A percentile compares a stretch with the other conserved stretches of the same genome.
Evolutionary conservation across 1,284 basidiomycete genomes (phyloP).

Genomic region (Microbotryum saponariae): DNA sequence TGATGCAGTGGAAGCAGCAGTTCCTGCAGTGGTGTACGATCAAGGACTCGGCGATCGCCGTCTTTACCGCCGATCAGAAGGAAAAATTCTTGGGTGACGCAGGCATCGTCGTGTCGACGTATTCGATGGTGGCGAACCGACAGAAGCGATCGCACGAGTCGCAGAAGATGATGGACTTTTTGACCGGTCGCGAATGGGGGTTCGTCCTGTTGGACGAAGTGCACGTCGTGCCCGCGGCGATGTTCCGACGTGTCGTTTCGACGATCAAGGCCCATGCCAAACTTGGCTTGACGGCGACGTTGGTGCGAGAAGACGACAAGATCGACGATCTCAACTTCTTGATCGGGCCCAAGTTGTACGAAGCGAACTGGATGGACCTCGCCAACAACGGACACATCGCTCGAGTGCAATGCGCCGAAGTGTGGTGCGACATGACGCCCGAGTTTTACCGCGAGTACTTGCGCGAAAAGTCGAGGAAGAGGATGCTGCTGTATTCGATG

Average conservation of each 20-base stretch:
- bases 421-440: slow-evolving; percentile 99
- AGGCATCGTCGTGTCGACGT: slow-evolving; percentile 93
- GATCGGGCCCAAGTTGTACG: slow-evolving; percentile 98
- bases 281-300: slow-evolving; percentile 86
- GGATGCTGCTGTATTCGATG: slow-evolving; percentile 98
- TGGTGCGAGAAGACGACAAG: slow-evolving; percentile 98
- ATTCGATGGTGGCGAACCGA: slow-evolving; percentile 97
- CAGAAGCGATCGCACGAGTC: slow-evolving; percentile 92
- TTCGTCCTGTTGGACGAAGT: slow-evolving; percentile 94
- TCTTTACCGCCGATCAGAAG: slow-evolving; percentile 93
- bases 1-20: slow-evolving; percentile 96
- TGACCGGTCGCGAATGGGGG: slow-evolving; percentile 90
- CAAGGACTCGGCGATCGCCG: slow-evolving; percentile 85
- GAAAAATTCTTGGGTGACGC: slow-evolving; percentile 93
- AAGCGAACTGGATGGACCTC: slow-evolving; percentile 99
- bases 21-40: slow-evolving; percentile 97
- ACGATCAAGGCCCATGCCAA: slow-evolving; percentile 97
- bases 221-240: slow-evolving; percentile 92
- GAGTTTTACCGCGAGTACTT: slow-evolving; percentile 99
- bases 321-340: slow-evolving; percentile 98
- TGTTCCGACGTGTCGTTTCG: slow-evolving; percentile 91
- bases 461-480: slow-evolving; percentile 74
- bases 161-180: slow-evolving; percentile 98
- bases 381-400: slow-evolving; percentile 99
- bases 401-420: slow-evolving; percentile 98